A percentile compares a stretch with the other conserved stretches of the same genome.
Evolutionary conservation across 1,284 basidiomycete species (phyloP).

Genomic region (Sanguinoderma infundibulare): DNA sequence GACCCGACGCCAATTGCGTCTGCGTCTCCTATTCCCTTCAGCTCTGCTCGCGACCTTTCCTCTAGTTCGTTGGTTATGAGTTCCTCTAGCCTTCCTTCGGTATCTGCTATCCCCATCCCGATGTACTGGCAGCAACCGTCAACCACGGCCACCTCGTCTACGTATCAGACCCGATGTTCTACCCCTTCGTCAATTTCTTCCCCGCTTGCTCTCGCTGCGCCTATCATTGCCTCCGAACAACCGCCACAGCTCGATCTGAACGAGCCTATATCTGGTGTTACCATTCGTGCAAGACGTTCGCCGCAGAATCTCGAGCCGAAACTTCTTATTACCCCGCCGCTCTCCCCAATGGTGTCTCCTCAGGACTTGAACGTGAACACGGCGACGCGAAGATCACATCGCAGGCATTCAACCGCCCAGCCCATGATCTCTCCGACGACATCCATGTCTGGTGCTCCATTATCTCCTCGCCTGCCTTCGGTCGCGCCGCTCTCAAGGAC

Average conservation of each 20-base stretch:
- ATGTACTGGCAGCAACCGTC: slow-evolving; percentile 36
- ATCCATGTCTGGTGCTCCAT: slow-evolving; percentile 55
- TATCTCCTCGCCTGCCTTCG: slow-evolving; percentile 90
- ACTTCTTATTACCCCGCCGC: slow-evolving; percentile 70
- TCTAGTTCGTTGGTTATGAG: slow-evolving; percentile 34
- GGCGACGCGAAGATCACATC: slow-evolving; percentile 56
- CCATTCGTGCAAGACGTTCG: slow-evolving; percentile 54
- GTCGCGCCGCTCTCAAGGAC: slow-evolving; percentile 79
- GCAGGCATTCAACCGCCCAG: slow-evolving; percentile 75
- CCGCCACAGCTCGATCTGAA: slow-evolving; percentile 69
- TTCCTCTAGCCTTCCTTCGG: slow-evolving; percentile 30
- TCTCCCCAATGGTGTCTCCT: slow-evolving; percentile 70
- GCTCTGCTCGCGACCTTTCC: slow-evolving; percentile 26
- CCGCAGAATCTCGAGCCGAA: slow-evolving; percentile 69
- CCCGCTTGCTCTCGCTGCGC: slow-evolving; percentile 78
- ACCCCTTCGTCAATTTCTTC: slow-evolving; percentile 86
- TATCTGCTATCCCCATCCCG: slow-evolving; percentile 31
- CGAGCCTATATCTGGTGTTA: slow-evolving; percentile 42
- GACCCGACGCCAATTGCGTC: slow-evolving; percentile 74
- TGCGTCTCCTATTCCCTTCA: slow-evolving; percentile 56
- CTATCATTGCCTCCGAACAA: slow-evolving; percentile 73
- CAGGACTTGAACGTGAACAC: slow-evolving; percentile 47
- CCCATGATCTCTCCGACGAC: slow-evolving; percentile 61
- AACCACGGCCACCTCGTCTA: slow-evolving; percentile 40
- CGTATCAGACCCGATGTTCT: slow-evolving; percentile 75